These are phyloP conservation scores for Blastobotrys buckinghamii DNA, from an alignment of 1,139 yeast genomes.

Conservation along the genomic window DNA sequence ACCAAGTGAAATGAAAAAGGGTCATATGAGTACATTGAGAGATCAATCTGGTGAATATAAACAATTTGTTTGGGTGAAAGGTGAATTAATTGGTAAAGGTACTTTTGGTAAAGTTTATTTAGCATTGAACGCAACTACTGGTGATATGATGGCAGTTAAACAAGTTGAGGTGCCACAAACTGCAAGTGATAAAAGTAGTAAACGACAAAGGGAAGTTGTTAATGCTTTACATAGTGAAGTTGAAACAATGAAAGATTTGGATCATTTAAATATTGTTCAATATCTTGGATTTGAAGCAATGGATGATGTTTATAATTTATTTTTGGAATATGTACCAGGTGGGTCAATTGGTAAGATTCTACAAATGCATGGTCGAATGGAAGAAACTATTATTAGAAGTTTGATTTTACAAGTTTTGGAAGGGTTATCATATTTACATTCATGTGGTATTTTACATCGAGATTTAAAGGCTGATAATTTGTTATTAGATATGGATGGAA, in stretches of 20 bases:
- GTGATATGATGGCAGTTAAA: conserved; percentile 98
- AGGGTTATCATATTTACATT: conserved; percentile 82
- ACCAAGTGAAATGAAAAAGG: conserved; percentile 35
- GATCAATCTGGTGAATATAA: conserved; percentile 63
- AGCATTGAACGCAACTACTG: conserved; percentile 91
- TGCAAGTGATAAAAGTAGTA: conserved; percentile 40
- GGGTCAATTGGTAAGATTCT: conserved; percentile 91
- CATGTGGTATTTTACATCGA: conserved; percentile 83
- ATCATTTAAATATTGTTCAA: conserved; percentile 91
- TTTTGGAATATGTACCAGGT: conserved; percentile 95
- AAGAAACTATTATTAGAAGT: conserved; percentile 66
- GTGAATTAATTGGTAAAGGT: conserved; percentile 94
- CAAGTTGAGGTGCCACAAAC: conserved; percentile 72
- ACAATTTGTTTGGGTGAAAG: conserved; percentile 96
- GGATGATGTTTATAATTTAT: conserved; percentile 70
- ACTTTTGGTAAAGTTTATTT: conserved; percentile 95
- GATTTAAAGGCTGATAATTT: conserved; percentile 95
- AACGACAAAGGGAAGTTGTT: conserved; percentile 50
- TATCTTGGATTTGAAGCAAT: conserved; percentile 88
- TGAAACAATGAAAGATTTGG: conserved; percentile 88
- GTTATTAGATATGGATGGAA: conserved; percentile 83
- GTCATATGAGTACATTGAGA: conserved; percentile 43
- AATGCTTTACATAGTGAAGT: conserved; percentile 89
- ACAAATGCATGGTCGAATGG: conserved; percentile 78
- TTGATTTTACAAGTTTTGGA: conserved; percentile 73